phyloP scores from a whole-genome alignment of 108 stramenopile genomes.

The Skeletonema grethae region DNA sequence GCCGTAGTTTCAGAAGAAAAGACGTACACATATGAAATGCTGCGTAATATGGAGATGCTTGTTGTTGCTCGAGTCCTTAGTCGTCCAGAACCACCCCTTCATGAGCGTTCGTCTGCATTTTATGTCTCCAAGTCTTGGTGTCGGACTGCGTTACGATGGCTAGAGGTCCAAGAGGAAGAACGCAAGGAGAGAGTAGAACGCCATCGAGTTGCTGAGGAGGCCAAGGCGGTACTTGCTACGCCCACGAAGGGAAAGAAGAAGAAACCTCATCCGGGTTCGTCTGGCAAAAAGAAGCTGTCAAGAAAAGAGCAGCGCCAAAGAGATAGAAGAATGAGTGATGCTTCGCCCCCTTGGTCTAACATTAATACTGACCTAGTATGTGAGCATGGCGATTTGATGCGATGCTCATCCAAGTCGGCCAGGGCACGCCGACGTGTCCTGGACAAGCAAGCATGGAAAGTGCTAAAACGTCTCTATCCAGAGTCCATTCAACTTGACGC shows the following conservation, averaged over 20 bases:
- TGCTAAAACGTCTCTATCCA: slow-evolving; percentile 81
- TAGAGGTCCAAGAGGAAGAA: slow-evolving; percentile 78
- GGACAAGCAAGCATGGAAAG: slow-evolving; percentile 89
- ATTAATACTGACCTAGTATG: slow-evolving; percentile 77
- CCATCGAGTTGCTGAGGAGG: slow-evolving; percentile 30
- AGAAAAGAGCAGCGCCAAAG: slow-evolving; percentile 80
- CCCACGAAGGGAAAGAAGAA: slow-evolving; percentile 28
- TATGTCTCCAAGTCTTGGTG: slow-evolving; percentile 88
- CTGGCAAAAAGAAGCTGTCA: slow-evolving; percentile 70
- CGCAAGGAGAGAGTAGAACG: slow-evolving; percentile 50
- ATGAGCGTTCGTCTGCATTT: slow-evolving; percentile 54
- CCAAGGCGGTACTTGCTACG: slow-evolving; percentile 20
- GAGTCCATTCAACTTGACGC: slow-evolving; percentile 68
- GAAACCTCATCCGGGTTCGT: slow-evolving; percentile 29
- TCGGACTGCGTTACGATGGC: slow-evolving; percentile 81
- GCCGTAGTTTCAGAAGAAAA: neutral
- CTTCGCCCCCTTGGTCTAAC: slow-evolving; percentile 81
- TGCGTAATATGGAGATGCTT: slow-evolving; percentile 89
- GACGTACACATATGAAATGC: slow-evolving; percentile 69
- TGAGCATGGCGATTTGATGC: slow-evolving; percentile 49
- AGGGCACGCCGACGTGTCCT: slow-evolving; percentile 74
- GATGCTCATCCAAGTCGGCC: slow-evolving; percentile 61
- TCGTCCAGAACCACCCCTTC: slow-evolving; percentile 73
- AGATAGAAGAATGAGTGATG: slow-evolving; percentile 70
- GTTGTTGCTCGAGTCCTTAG: slow-evolving; percentile 84